Evolutionary conservation across 2,329 filamentous ascomycete genomes (phyloP).

Genomic region (Epichloe glyceriae): DNA sequence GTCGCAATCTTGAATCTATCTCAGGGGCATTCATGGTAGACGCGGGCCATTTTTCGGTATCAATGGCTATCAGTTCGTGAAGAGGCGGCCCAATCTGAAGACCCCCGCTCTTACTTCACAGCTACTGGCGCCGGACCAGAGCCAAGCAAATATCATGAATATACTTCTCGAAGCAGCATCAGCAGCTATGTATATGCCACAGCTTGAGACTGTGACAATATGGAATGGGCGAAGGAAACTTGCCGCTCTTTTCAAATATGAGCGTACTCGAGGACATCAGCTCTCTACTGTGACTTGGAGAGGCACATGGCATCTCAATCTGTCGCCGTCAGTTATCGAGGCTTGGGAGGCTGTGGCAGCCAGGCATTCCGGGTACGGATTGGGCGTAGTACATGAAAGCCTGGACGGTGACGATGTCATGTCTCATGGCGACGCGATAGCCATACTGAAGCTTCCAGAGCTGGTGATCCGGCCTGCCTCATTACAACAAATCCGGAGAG

Average conservation of each 20-base stretch:
- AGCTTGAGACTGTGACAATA: constrained; percentile 18
- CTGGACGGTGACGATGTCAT: too few species aligned
- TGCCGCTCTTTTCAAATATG: constrained; percentile 14
- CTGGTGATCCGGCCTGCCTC: too few species aligned
- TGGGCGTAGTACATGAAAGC: too few species aligned
- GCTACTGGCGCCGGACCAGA: constrained; percentile 2
- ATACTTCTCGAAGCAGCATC: constrained; percentile 16
- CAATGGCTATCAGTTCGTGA: background rate
- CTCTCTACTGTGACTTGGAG: constrained; percentile 12
- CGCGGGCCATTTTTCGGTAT: background rate
- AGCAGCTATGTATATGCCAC: constrained; percentile 17
- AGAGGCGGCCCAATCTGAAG: background rate
- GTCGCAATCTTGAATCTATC: background rate
- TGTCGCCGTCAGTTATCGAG: constrained; percentile 8
- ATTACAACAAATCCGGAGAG: too few species aligned
- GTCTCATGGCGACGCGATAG: too few species aligned
- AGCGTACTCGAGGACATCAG: constrained; percentile 8
- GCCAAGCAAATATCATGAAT: constrained; percentile 10
- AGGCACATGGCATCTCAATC: constrained; percentile 12
- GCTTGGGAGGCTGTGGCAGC: background rate
- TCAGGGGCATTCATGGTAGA: background rate
- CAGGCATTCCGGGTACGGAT: too few species aligned
- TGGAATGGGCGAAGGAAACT: constrained; percentile 18
- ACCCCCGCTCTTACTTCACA: background rate
- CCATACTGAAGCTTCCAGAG: too few species aligned